A percentile compares a stretch with the other conserved stretches of the same genome.
phyloP scores from a whole-genome alignment of 192 early-diverging fungal species.

The Entomortierella chlamydospora region DNA sequence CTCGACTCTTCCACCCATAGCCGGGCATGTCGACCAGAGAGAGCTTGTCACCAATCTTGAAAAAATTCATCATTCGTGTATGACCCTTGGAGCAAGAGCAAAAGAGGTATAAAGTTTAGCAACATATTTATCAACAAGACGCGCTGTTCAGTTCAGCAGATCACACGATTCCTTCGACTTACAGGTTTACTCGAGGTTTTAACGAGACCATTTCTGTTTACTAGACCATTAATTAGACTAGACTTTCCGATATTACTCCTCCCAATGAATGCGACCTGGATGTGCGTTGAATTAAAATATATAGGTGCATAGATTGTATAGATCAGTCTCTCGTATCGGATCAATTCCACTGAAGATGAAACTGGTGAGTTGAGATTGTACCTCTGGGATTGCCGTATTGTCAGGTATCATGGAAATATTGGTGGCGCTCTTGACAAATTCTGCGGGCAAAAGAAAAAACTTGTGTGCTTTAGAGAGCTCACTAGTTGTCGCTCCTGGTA shows the following conservation, averaged over 20 bases:
- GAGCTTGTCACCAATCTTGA: constrained; percentile 57
- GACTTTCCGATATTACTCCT: constrained; percentile 72
- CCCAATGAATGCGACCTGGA: constrained; percentile 68
- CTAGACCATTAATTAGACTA: constrained; percentile 63
- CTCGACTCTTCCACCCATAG: constrained; percentile 63
- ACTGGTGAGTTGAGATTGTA: too few species aligned
- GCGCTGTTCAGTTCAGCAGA: too few species aligned
- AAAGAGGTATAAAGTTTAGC: not conserved
- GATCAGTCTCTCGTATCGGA: too few species aligned
- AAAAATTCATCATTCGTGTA: constrained; percentile 66
- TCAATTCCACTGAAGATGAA: too few species aligned
- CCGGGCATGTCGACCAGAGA: constrained; percentile 68
- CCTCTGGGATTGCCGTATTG: constrained; percentile 48
- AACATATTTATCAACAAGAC: not conserved
- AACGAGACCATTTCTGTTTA: constrained; percentile 59
- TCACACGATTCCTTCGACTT: constrained; percentile 23
- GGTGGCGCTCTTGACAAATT: constrained; percentile 47
- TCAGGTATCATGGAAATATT: constrained; percentile 41
- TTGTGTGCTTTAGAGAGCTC: constrained; percentile 48
- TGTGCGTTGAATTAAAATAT: not conserved
- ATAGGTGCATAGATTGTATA: not conserved
- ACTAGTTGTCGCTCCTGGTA: constrained; percentile 33
- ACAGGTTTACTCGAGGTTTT: constrained; percentile 68
- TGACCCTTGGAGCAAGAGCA: constrained; percentile 56
- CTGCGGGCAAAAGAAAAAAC: constrained; percentile 46